Percentiles rank a stretch among this genome's conserved stretches.
phyloP scores from a whole-genome alignment of 1,284 basidiomycete genomes.

The Peniophora sp. region DNA sequence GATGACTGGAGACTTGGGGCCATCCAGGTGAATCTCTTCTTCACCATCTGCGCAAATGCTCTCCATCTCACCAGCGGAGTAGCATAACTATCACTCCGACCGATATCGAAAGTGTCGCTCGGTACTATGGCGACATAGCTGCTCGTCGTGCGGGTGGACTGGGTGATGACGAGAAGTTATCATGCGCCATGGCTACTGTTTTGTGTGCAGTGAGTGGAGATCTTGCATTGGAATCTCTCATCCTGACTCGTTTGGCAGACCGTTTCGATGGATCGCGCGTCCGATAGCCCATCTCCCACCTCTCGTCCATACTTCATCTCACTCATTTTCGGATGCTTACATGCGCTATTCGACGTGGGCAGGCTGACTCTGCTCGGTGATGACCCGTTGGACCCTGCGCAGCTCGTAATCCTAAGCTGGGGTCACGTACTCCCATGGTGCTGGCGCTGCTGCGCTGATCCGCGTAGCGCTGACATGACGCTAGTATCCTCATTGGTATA shows the following conservation, averaged over 20 bases:
- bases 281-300: background rate
- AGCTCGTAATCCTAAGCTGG: slow-evolving; percentile 44
- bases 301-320: slow-evolving; percentile 42
- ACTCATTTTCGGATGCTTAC: slow-evolving; percentile 37
- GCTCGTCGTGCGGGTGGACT: background rate
- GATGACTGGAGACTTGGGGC: slow-evolving; percentile 15
- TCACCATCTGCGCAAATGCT: background rate
- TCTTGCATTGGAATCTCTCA: too few species aligned
- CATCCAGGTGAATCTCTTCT: slow-evolving; percentile 3
- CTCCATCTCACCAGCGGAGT: too few species aligned
- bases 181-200: slow-evolving; percentile 43
- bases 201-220: slow-evolving; percentile 40
- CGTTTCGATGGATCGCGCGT: too few species aligned
- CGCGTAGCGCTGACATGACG: slow-evolving; percentile 38
- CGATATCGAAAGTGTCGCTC: background rate
- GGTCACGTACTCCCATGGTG: slow-evolving; percentile 47
- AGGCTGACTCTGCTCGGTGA: slow-evolving; percentile 13
- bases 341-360: slow-evolving; percentile 26
- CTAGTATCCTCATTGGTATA: slow-evolving; percentile 39
- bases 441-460: slow-evolving; percentile 57
- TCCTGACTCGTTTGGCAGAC: too few species aligned
- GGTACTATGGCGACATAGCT: background rate
- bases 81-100: background rate
- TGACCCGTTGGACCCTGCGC: slow-evolving; percentile 32
- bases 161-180: slow-evolving; percentile 27